Evolutionary conservation across 441 rosid species (phyloP).

Genomic region (Erysimum cheiri): DNA sequence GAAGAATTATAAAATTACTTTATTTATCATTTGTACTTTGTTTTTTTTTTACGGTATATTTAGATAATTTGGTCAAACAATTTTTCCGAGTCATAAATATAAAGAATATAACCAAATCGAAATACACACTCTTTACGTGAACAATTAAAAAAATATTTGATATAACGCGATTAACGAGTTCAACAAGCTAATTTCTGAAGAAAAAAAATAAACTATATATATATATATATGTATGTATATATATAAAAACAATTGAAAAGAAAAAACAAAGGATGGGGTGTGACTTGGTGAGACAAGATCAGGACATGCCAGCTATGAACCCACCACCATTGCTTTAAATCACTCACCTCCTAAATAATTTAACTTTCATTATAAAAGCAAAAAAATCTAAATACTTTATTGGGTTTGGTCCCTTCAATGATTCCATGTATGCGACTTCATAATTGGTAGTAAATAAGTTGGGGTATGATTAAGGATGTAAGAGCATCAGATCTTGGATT

Average conservation of each 20-base stretch:
- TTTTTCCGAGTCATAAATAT: background rate
- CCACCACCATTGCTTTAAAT: slow-evolving; percentile 43
- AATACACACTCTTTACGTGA: slow-evolving; percentile 32
- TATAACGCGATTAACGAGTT: slow-evolving; percentile 4
- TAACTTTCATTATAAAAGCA: slow-evolving; percentile 17
- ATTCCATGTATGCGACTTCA: slow-evolving; percentile 34
- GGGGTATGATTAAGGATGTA: slow-evolving; percentile 44
- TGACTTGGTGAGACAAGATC: slow-evolving; percentile 41
- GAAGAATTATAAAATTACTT: background rate
- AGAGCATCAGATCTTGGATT: slow-evolving; percentile 39
- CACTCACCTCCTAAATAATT: slow-evolving; percentile 37
- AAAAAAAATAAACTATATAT: background rate
- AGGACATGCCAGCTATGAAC: slow-evolving; percentile 45
- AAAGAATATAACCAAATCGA: slow-evolving; percentile 4
- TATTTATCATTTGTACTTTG: background rate
- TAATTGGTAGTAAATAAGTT: slow-evolving; percentile 33
- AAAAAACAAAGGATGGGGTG: slow-evolving; percentile 18
- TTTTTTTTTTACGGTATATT: background rate
- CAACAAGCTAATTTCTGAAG: background rate
- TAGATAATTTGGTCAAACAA: slow-evolving; percentile 5
- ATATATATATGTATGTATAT: no score
- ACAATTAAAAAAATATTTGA: slow-evolving; percentile 14
- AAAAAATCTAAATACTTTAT: slow-evolving; percentile 18
- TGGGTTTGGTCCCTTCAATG: slow-evolving; percentile 41
- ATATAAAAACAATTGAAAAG: background rate